Conservation (phyloP, 2,329 filamentous ascomycete genomes). For the Tolypocladium paradoxum region DNA sequence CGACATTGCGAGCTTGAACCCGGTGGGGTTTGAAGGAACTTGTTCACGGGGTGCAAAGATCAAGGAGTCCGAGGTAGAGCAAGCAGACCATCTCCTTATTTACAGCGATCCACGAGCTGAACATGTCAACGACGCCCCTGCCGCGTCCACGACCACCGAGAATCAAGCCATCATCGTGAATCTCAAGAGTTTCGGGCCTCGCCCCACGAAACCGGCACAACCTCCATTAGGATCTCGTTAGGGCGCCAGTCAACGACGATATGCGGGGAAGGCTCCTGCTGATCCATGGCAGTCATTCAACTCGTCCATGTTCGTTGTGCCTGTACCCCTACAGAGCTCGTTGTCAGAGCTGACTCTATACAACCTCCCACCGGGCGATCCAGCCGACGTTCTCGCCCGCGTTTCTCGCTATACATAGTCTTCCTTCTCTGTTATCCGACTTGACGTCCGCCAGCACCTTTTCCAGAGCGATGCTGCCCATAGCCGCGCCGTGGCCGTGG, state of each 20-base stretch:
- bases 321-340: not conserved
- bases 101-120: not conserved
- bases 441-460: constrained; percentile 35
- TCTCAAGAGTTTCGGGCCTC: not conserved
- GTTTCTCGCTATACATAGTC: constrained; percentile 70
- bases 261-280: not conserved
- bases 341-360: constrained; percentile 20
- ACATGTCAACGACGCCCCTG: not conserved
- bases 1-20: no score
- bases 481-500: constrained; percentile 62
- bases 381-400: constrained; percentile 70
- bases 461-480: constrained; percentile 58
- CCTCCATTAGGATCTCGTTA: not conserved
- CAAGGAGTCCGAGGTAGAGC: not conserved
- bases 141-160: not conserved
- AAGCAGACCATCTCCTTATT: not conserved
- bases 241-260: not conserved
- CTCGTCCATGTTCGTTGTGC: not conserved
- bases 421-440: constrained; percentile 29
- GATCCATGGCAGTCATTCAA: not conserved
- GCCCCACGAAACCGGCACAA: not conserved
- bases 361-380: constrained; percentile 66
- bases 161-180: not conserved
- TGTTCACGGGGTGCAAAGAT: not conserved
- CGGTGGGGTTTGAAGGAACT: no score